Evolutionary conservation across 306 rosid species (phyloP).

Genomic region (Lathyrus tuberosus): DNA sequence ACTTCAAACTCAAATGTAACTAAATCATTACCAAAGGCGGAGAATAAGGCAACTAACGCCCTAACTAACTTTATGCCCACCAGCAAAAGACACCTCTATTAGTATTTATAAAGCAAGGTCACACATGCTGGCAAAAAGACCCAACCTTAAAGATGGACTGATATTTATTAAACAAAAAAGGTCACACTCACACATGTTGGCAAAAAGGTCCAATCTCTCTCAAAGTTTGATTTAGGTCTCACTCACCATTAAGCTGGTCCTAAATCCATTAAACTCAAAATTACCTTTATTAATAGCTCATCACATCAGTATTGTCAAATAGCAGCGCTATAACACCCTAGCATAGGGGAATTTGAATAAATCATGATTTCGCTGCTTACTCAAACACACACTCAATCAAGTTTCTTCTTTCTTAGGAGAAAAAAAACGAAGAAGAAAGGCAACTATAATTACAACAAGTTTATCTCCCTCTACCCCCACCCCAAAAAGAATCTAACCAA

Average conservation of each 20-base stretch:
- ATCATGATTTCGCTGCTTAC: not conserved
- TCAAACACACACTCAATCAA: not conserved
- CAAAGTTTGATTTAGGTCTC: not conserved
- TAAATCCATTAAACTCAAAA: not conserved
- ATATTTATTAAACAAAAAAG: not conserved
- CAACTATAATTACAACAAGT: constrained; percentile 9
- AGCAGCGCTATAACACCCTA: not conserved
- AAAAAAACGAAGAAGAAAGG: not conserved
- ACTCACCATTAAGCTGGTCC: not conserved
- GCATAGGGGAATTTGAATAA: not conserved
- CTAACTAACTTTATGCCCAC: not conserved
- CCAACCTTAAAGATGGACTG: not conserved
- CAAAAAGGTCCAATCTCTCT: not conserved
- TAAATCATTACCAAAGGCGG: not conserved
- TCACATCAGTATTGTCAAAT: not conserved
- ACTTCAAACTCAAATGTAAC: not conserved
- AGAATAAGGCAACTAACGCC: not conserved
- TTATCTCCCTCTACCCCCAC: not conserved
- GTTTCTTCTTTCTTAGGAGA: not conserved
- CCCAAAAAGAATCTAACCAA: not conserved
- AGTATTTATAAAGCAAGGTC: not conserved
- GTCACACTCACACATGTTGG: not conserved
- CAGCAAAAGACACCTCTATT: not conserved
- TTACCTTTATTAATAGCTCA: not conserved
- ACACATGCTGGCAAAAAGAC: not conserved